Base-by-base conservation (phyloP, 2,329 filamentous ascomycete species). In the Apiospora koreana region DNA sequence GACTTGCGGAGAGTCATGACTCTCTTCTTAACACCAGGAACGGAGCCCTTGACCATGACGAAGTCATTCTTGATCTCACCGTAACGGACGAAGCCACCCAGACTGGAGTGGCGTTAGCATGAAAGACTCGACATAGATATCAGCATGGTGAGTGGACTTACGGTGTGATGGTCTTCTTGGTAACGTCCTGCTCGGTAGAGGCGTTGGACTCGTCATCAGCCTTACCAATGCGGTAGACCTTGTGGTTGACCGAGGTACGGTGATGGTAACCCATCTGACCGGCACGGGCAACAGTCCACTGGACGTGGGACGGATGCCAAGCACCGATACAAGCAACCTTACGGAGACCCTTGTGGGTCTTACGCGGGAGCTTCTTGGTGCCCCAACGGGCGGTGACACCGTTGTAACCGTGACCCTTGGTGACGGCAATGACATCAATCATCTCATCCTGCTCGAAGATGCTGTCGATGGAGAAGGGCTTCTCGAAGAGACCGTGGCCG, bases 281-380 rank as follows among this genome's bases (percentile, higher is more conserved):
- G 77, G 96, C 96, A 93, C 96, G 96, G 84, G 95, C 96, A 89
- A 99, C 96, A 85, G 96, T 99, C 96, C 96, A 99, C 90, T 99
- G 96, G 86, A 99, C 96, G 94, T 99, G 96, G 86, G 93, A 94
- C 83, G 96, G 96, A 90, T 99, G 96, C 96, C 96, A 99, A 81
- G 96, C 96, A 93, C 96, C 96, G 86, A 99, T 99, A 97, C 96
- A 99, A 83, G 96, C 96, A 80, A 99, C 95, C 93, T 99, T 99
- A 83, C 96, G 93, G 83, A 99, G 94, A 97, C 96, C 96, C 93
- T 99, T 99, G 93, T 99, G 96, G 74, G 96, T 99, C 94, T 99
- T 99, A 84, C 96, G 94, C 79, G 96, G 96, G 82, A 99, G 94
- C 94, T 98, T 99, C 94, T 98, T 99, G 89, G 96, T 99, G 81